Base-by-base conservation (phyloP, 192 early-diverging fungal genomes). In the Backusella psychrophila region DNA sequence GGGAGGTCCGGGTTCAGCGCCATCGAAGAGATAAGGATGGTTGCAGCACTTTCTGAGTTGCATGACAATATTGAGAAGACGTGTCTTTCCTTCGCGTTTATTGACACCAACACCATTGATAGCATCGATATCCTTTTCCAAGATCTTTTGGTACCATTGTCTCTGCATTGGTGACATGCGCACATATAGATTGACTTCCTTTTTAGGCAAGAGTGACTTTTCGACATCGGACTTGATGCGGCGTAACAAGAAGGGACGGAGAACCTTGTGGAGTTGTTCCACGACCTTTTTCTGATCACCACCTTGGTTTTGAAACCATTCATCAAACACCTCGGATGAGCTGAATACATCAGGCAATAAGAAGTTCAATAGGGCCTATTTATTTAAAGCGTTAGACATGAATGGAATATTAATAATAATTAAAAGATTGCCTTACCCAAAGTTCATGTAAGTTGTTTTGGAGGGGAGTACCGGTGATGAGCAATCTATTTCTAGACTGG, bases 391-490 rank as follows among this genome's bases (percentile, higher is more conserved):
- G 9, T 77, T 9, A 72, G 36, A 59, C 26, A 59, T 56, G 8
- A 12, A 66, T 29, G 6, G n/a, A 33, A 75, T 21, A 15, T 21
- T 3, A 17, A 11, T 29, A n/a, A 33, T 9, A 6, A 8, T 26
- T 23, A 44, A 29, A 6, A 74, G 15, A 33, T 21, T 1, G 8
- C 33, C 77, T 76, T 77, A 83, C 81, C 98, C 98, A 99, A n/a
- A 99, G 87, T 83, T 99, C 98, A 78, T 98, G 96, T 12, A 99
- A 86, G 72, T 98, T 97, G 89, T 99, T 99, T 79, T 98, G 96
- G 35, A 99, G 89, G 19, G 97, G 97, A 0, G 97, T 99, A 74
- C 97, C 97, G 0, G 97, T 97, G 19, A 99, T 92, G 42, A 99
- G 82, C 65, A 99, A 87, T 36, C 98, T 90, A 74, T 96, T 93